These are phyloP conservation scores for Pleomassaria siparia DNA, from an alignment of 2,329 filamentous ascomycete genomes.

Conservation along the genomic window DNA sequence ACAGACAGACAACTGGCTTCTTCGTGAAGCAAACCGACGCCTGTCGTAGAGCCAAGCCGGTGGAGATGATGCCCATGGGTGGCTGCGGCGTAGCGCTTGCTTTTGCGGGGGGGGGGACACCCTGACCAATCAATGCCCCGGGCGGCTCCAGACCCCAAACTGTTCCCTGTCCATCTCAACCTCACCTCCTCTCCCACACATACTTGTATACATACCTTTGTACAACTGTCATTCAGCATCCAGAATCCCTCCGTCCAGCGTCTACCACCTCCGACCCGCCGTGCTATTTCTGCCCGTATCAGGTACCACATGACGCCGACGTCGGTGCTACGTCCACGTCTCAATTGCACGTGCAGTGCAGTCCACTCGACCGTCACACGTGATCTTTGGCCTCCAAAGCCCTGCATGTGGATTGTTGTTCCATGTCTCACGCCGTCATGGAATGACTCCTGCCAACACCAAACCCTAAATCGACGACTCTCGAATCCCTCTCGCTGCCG, in stretches of 20 bases:
- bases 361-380: no score
- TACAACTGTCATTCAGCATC: no score
- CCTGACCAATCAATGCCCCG: slow-evolving; percentile 29
- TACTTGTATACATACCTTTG: no score
- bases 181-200: slow-evolving; percentile 17
- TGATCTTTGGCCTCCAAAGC: no score
- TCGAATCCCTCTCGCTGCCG: no score
- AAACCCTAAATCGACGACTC: no score
- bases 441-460: no score
- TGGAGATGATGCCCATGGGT: no score
- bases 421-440: no score
- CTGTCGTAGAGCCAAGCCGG: slow-evolving; percentile 7
- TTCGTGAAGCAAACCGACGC: not conserved
- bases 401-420: no score
- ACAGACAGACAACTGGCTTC: not conserved
- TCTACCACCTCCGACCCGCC: not conserved
- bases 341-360: no score
- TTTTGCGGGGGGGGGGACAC: slow-evolving; percentile 11
- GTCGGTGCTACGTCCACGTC: not conserved
- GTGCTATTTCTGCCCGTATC: slow-evolving; percentile 3
- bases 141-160: slow-evolving; percentile 23
- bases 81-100: slow-evolving; percentile 36
- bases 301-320: not conserved
- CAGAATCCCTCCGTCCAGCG: not conserved
- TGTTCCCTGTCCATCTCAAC: slow-evolving; percentile 19